Evolutionary conservation across 805 yeast genomes (phyloP).

Genomic region (Saccharomycopsis olivae): DNA sequence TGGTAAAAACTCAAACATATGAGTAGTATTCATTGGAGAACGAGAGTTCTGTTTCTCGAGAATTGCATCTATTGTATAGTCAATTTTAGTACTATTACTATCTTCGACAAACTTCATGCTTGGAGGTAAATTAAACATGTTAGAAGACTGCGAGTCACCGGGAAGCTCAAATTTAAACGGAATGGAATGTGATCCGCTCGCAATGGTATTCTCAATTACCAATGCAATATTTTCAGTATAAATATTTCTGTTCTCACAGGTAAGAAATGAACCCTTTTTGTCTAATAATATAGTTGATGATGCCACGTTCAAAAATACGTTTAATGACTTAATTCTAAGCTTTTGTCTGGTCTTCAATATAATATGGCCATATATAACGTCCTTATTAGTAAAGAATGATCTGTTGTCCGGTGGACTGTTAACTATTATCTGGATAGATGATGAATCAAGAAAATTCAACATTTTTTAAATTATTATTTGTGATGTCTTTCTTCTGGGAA

Average conservation of each 20-base stretch:
- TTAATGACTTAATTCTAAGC: conserved; percentile 3
- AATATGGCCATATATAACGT: conserved; percentile 6
- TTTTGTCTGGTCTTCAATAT: conserved; percentile 8
- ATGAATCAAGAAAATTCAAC: conserved; percentile 7
- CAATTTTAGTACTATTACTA: conserved; percentile 12
- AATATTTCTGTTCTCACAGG: conserved; percentile 12
- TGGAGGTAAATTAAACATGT: conserved; percentile 13
- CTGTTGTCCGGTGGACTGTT: conserved; percentile 1
- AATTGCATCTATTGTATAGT: conserved; percentile 10
- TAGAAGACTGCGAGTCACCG: conserved; percentile 1
- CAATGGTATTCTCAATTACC: conserved; percentile 1
- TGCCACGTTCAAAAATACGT: conserved; percentile 5
- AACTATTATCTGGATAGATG: conserved; percentile 2
- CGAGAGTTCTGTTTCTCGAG: conserved; percentile 6
- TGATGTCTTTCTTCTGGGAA: background rate
- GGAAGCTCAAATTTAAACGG: conserved; percentile 11
- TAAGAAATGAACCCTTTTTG: conserved; percentile 11
- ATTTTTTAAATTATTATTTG: conserved; percentile 1
- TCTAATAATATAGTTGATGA: conserved; percentile 11
- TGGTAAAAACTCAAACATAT: conserved; percentile 8
- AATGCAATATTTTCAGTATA: conserved; percentile 2
- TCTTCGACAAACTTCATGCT: conserved; percentile 2
- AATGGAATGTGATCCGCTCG: conserved; percentile 2
- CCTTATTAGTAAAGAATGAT: conserved; percentile 8
- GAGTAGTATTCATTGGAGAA: background rate